phyloP scores from a whole-genome alignment of 176 grass and related monocot genomes.

The Hsuehochloa calcarea region DNA sequence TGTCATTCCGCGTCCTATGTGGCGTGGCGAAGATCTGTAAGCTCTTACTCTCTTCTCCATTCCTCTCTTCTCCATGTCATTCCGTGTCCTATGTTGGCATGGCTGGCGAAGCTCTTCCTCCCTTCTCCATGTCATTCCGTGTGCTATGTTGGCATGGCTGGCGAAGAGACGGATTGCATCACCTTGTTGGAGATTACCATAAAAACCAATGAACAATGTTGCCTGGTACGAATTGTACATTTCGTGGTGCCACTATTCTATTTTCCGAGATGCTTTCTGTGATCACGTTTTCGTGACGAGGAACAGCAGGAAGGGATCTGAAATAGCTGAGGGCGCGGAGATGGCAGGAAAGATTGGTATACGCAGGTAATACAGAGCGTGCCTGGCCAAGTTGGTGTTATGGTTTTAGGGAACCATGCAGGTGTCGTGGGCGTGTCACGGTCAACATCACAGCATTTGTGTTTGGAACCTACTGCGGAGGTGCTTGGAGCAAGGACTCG shows the following conservation, averaged over 20 bases:
- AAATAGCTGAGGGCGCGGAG: neutral
- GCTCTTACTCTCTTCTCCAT: no score
- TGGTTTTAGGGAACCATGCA: slow-evolving; percentile 10
- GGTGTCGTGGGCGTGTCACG: slow-evolving; percentile 15
- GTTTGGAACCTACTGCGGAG: neutral
- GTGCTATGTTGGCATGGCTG: no score
- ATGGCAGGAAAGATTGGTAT: neutral
- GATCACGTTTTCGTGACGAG: neutral
- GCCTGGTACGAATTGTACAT: neutral
- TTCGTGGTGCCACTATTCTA: no score
- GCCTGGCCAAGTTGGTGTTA: slow-evolving; percentile 18
- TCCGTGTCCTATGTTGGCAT: no score
- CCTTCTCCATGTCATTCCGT: no score
- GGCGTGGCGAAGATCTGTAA: no score
- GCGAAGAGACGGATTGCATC: no score
- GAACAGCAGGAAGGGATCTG: neutral
- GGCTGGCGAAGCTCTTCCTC: no score
- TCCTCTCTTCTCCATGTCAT: no score
- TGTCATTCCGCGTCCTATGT: no score
- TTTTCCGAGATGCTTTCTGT: no score
- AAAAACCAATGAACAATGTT: neutral
- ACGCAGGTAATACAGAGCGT: neutral
- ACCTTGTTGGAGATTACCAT: neutral
- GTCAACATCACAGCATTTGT: slow-evolving; percentile 49
- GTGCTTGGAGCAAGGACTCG: neutral